A percentile compares a stretch with the other conserved stretches of the same genome.
Evolutionary conservation across 768 basidiomycete species (phyloP).

Genomic region (Hysterangium stoloniferum): DNA sequence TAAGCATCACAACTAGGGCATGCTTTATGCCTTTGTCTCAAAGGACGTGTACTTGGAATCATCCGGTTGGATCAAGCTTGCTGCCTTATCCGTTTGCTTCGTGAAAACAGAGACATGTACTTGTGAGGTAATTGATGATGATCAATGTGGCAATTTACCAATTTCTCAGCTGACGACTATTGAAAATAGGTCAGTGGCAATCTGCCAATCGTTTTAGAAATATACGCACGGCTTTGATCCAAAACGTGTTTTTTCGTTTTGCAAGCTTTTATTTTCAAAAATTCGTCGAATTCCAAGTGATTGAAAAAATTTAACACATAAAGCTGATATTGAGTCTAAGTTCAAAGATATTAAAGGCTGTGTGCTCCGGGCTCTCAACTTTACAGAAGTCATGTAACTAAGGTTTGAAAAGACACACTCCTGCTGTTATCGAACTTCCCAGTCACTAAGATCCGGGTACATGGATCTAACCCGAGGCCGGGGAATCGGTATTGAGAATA

Average conservation of each 20-base stretch:
- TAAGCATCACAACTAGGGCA: background rate
- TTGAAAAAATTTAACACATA: no score
- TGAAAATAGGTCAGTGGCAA: no score
- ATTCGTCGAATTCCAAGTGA: constrained; percentile 98
- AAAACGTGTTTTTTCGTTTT: constrained; percentile 88
- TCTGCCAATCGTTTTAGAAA: no score
- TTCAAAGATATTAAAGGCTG: no score
- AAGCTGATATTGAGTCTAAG: no score
- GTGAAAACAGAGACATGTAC: constrained; percentile 93
- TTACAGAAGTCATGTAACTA: no score
- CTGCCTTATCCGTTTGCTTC: constrained; percentile 77
- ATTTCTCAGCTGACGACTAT: constrained; percentile 64
- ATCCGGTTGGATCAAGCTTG: constrained; percentile 57
- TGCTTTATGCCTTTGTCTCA: constrained; percentile 63
- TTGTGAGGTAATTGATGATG: constrained; percentile 91
- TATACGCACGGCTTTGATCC: constrained; percentile 34
- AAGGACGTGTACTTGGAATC: constrained; percentile 64
- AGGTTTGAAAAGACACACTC: no score
- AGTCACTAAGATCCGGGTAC: no score
- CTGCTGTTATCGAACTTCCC: no score
- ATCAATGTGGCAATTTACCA: constrained; percentile 80
- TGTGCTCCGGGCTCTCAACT: no score
- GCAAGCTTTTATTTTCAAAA: constrained; percentile 90
- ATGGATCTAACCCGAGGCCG: no score
- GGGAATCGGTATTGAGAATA: no score